Percentiles rank a stretch among this genome's conserved stretches.
These are phyloP conservation scores for Stropharia rugosoannulata DNA, from an alignment of 768 basidiomycete species.

Conservation along the genomic window DNA sequence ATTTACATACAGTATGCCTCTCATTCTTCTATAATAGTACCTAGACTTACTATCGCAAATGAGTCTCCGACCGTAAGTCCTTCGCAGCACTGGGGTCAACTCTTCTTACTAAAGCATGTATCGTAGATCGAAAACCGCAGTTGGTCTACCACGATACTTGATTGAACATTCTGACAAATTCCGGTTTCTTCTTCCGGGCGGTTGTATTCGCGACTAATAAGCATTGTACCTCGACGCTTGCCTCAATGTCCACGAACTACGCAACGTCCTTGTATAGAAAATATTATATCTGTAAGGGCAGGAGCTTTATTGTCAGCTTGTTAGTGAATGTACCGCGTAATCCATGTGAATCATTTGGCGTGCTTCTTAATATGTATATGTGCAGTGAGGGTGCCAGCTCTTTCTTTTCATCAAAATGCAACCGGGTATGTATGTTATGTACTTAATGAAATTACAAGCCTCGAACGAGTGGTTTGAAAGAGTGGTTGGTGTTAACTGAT, in stretches of 20 bases:
- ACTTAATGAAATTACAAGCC: too few species aligned
- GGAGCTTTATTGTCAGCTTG: too few species aligned
- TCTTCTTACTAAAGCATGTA: background rate
- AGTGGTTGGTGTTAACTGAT: background rate
- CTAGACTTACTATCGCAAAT: conserved; percentile 51
- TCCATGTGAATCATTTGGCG: too few species aligned
- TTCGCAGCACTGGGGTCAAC: background rate
- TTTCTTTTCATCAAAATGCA: too few species aligned
- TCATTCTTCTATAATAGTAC: conserved; percentile 33
- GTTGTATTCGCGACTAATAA: conserved; percentile 40
- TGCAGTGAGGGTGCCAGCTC: too few species aligned
- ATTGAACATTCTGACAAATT: conserved; percentile 49
- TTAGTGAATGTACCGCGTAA: too few species aligned
- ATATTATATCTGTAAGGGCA: too few species aligned
- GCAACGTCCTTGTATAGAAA: too few species aligned
- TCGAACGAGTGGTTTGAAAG: background rate
- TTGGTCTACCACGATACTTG: conserved; percentile 51
- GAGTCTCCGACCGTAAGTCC: conserved; percentile 48
- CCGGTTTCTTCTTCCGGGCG: conserved; percentile 54
- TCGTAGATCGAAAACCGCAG: conserved; percentile 40
- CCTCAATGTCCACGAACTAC: too few species aligned
- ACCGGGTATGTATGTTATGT: too few species aligned
- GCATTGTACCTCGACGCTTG: too few species aligned
- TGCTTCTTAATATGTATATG: too few species aligned
- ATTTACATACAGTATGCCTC: background rate